A percentile compares a stretch with the other conserved stretches of the same genome.
These are phyloP conservation scores for Zalaria sp. DNA, from an alignment of 2,329 filamentous ascomycete species.

Conservation along the genomic window DNA sequence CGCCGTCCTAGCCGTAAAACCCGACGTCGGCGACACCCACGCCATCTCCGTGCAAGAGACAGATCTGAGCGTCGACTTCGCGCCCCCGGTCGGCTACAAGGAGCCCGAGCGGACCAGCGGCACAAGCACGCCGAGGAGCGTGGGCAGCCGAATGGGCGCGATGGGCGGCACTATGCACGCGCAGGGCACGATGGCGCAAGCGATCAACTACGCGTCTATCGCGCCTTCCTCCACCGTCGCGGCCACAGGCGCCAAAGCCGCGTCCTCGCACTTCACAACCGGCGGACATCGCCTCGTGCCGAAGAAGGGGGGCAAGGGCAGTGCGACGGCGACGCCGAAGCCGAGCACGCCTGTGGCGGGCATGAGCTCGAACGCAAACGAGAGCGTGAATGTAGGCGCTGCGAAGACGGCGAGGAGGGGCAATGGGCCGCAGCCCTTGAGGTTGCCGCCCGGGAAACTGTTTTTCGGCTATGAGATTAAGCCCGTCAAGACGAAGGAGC, in stretches of 20 bases:
- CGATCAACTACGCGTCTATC: conserved; percentile 93
- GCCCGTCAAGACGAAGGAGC: conserved; percentile 66
- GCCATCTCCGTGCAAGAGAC: conserved; percentile 90
- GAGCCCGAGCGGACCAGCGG: conserved; percentile 68
- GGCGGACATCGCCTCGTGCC: conserved; percentile 69
- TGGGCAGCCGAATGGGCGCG: conserved; percentile 17
- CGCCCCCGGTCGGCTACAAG: conserved; percentile 83
- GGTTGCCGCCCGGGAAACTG: conserved; percentile 74
- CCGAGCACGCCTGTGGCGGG: conserved; percentile 35
- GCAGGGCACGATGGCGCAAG: conserved; percentile 88
- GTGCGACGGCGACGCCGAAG: conserved; percentile 38
- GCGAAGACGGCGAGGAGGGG: conserved; percentile 31
- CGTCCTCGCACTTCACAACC: conserved; percentile 64
- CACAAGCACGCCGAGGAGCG: conserved; percentile 71
- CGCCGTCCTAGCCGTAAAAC: conserved; percentile 86
- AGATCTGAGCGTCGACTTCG: conserved; percentile 92
- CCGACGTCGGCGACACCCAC: conserved; percentile 65
- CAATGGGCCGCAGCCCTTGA: conserved; percentile 74
- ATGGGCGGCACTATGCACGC: conserved; percentile 62
- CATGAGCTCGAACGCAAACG: conserved; percentile 40
- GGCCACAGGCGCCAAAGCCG: conserved; percentile 45
- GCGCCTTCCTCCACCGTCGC: conserved; percentile 60
- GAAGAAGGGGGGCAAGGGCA: conserved; percentile 68
- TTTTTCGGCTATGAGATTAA: conserved; percentile 95
- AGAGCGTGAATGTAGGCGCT: conserved; percentile 37